Conservation (phyloP, 148 eudicot genomes). For the Rhododendron mucronatum region DNA sequence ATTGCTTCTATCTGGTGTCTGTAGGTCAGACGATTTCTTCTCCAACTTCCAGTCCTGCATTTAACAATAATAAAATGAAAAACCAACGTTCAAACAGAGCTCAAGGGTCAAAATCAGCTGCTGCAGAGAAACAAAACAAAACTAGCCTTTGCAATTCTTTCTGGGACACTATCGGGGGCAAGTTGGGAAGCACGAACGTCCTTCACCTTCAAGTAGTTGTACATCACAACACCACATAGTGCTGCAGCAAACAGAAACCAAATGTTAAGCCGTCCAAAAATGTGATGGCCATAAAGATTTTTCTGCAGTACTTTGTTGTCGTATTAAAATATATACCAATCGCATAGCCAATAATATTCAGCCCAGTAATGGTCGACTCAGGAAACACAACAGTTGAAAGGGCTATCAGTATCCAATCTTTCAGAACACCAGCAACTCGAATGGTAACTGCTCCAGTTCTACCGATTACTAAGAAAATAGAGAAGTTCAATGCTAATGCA, state of each 20-base stretch:
- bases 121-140: background rate
- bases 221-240: slow-evolving; percentile 65
- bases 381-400: slow-evolving; percentile 90
- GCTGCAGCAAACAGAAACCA: slow-evolving; percentile 31
- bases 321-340: slow-evolving; percentile 56
- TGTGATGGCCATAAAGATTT: background rate
- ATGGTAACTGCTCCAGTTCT: slow-evolving; percentile 91
- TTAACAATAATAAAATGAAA: slow-evolving; percentile 7
- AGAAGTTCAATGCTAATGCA: slow-evolving; percentile 87
- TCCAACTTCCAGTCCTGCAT: slow-evolving; percentile 48
- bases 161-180: slow-evolving; percentile 34
- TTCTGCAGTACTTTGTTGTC: background rate
- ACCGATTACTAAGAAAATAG: slow-evolving; percentile 85
- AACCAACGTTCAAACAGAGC: background rate
- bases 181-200: slow-evolving; percentile 48
- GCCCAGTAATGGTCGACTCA: slow-evolving; percentile 73
- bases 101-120: background rate
- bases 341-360: slow-evolving; percentile 81
- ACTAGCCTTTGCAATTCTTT: slow-evolving; percentile 44
- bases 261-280: background rate
- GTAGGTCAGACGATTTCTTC: slow-evolving; percentile 43
- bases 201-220: slow-evolving; percentile 67
- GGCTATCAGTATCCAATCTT: slow-evolving; percentile 93
- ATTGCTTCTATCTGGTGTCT: slow-evolving; percentile 17
- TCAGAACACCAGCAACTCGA: slow-evolving; percentile 90